These are phyloP conservation scores for Leccinum subgranulosum DNA, from an alignment of 768 basidiomycete species.

Conservation along the genomic window DNA sequence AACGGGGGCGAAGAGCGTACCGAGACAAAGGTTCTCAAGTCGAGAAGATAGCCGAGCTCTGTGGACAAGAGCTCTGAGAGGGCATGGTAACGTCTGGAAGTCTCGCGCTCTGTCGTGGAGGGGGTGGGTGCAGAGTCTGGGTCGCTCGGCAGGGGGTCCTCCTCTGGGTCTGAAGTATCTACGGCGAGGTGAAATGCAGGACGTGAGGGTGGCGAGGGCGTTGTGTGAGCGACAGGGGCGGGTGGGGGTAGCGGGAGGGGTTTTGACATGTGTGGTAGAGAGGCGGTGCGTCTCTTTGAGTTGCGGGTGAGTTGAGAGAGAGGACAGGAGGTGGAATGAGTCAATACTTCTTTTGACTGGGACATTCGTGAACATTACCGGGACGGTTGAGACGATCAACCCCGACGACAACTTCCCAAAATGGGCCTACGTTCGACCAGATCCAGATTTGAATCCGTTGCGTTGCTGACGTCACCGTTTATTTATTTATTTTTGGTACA, in stretches of 20 bases:
- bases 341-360: not conserved
- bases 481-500: not conserved
- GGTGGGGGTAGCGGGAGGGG: slow-evolving; percentile 7
- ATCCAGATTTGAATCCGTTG: slow-evolving; percentile 4
- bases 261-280: slow-evolving; percentile 38
- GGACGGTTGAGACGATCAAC: not conserved
- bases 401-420: slow-evolving; percentile 4
- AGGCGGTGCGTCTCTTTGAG: slow-evolving; percentile 32
- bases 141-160: slow-evolving; percentile 6
- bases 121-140: not conserved
- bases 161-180: slow-evolving; percentile 19
- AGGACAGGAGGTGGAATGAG: not conserved
- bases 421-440: slow-evolving; percentile 3
- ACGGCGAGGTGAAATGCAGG: slow-evolving; percentile 17
- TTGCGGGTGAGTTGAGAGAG: not conserved
- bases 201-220: not conserved
- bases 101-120: slow-evolving; percentile 29
- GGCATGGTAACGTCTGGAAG: slow-evolving; percentile 61
- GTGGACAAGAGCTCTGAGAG: slow-evolving; percentile 83
- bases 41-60: slow-evolving; percentile 77
- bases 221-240: not conserved
- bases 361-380: slow-evolving; percentile 8
- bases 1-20: slow-evolving; percentile 41
- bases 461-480: slow-evolving; percentile 16
- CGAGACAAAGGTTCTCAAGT: slow-evolving; percentile 72